Evolutionary conservation across 2,329 filamentous ascomycete species (phyloP), one percentile per base, ranked within the genome.

Genomic region (Sordariomycetes sp.): DNA sequence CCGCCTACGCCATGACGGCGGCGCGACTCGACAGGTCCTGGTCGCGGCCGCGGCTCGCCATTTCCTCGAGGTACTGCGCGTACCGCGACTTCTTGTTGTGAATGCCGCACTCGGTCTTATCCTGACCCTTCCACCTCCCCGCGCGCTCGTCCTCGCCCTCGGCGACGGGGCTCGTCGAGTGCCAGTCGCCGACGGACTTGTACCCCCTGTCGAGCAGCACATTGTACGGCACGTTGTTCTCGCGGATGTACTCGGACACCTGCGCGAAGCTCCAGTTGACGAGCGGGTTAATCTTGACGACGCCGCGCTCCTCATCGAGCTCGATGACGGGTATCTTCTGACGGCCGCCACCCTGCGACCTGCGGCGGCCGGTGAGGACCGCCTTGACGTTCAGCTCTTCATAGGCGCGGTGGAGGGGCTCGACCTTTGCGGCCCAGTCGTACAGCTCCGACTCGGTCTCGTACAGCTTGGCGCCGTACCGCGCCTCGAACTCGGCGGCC

Each of bases 181-280:
- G 94, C 89, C 91, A 97, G 77, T 99, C 94, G 61, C 94, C 94
- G 61, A 99, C 80, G 62, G 90, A 96, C 80, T 97, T 96, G 80
- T 99, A 99, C n/a, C 94, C 94, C 59, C 78, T 80, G 73, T 96
- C 89, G 53, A 99, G 81, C 34, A 99, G 81, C 61, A 81, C 84
- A 70, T 99, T 99, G 79, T 96, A 97, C 0, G 94, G 94, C 3
- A 99, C 90, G 60, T 90, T 74, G 76, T 96, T 82, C 66, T 87
- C 85, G 65, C 84, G 81, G 73, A 96, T 82, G 74, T 99, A 99
- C 48, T 82, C 78, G 72, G 91, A 85, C 60, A 99, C 92, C 68
- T 97, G 87, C 61, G 83, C 76, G 74, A 99, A 99, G 51, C 81
- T 81, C 94, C 94, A 99, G 74, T 91, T 90, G 67, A 91, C 91